Evolutionary conservation across 352 stramenopile species (phyloP), one percentile per base, ranked within the genome.

Genomic region (Phytophthora cajani): DNA sequence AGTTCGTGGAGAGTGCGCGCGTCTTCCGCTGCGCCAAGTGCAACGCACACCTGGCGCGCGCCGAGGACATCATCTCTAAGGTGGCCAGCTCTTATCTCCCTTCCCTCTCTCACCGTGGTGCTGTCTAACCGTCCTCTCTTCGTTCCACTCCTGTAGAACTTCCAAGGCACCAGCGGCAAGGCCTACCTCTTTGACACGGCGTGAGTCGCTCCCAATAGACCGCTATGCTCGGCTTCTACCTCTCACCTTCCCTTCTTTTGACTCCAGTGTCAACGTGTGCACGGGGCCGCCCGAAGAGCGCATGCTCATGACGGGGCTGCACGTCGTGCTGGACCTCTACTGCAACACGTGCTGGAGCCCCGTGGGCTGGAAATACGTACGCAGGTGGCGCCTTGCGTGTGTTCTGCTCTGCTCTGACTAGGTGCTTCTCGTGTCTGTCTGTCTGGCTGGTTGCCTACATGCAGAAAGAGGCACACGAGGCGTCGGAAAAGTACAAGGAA

Each of bases 401-500:
- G 50, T 40, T 42, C 58, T 61, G 46, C 5, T 44, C 19, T 67
- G 19, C 52, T 64, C 19, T 71, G 33, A 32, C 47, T 60, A 32
- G 14, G 14, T 17, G 38, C 7, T 44, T 12, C 16, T 2, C 23
- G 8, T 16, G 42, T 21, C 40, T 46, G 38, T 46, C 10, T 46
- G 9, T 25, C 17, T 50, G 42, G 6, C 42, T 50, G 42, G 21
- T 33, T 63, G 30, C 49, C 58, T 74, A 62, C 53, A 62, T 17
- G 7, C 69, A 94, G 85, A 87, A 93, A 69, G 95, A 95, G 70
- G 95, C 95, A 40, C 95, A 98, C 64, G 93, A 98, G 58, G 77
- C 85, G 46, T 93, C 78, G 70, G 91, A 98, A 77, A 98, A 98
- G 75, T 99, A 98, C 84, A 99, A 99, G 75, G 94, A 98, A 79